phyloP scores from a whole-genome alignment of 2,329 filamentous ascomycete species.

The Ophiostoma ips region DNA sequence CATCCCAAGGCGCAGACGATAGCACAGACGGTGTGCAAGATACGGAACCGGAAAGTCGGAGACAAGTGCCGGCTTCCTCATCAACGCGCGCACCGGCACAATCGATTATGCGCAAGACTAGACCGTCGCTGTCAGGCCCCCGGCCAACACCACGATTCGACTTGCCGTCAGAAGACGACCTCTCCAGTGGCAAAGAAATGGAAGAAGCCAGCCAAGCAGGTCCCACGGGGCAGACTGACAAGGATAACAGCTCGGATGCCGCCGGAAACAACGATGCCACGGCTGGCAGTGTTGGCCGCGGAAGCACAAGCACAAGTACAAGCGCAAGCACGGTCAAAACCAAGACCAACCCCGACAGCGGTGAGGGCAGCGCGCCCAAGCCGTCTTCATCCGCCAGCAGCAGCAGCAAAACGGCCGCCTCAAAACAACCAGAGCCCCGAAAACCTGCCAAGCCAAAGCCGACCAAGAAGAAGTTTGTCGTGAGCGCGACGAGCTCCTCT shows the following conservation, averaged over 20 bases:
- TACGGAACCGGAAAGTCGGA: neutral
- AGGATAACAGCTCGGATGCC: neutral
- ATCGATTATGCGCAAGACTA: slow-evolving; percentile 46
- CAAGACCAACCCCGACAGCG: neutral
- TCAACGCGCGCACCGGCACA: slow-evolving; percentile 35
- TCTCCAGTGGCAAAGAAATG: slow-evolving; percentile 22
- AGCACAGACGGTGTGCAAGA: neutral
- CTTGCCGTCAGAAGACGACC: slow-evolving; percentile 29
- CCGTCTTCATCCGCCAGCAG: slow-evolving; percentile 1
- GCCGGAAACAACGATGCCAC: neutral
- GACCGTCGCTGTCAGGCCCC: slow-evolving; percentile 28
- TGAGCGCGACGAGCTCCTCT: slow-evolving; percentile 24
- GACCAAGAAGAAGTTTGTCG: slow-evolving; percentile 26
- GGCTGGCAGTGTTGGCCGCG: neutral
- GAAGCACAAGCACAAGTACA: slow-evolving; percentile 3
- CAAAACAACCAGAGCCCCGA: neutral
- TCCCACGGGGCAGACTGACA: neutral
- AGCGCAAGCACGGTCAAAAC: no score
- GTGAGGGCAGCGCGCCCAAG: neutral
- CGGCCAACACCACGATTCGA: slow-evolving; percentile 48
- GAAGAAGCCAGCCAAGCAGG: slow-evolving; percentile 21
- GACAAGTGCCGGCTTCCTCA: slow-evolving; percentile 22
- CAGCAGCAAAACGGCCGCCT: neutral
- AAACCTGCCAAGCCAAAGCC: slow-evolving; percentile 2
- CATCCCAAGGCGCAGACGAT: neutral